These are phyloP conservation scores for Fistulifera solaris DNA, from an alignment of 108 stramenopile species.

Conservation along the genomic window DNA sequence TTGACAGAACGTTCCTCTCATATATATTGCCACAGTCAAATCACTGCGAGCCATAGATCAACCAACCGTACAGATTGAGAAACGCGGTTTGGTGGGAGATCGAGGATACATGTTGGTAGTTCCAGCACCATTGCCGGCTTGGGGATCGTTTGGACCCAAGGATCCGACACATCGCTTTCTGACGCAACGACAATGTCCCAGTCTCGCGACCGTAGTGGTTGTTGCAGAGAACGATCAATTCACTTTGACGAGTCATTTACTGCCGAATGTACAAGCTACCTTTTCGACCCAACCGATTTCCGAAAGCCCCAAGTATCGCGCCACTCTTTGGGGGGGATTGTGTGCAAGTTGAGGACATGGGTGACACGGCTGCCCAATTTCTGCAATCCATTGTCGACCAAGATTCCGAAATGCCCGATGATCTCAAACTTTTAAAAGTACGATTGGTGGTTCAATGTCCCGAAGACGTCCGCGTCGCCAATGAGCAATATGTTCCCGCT, in stretches of 20 bases:
- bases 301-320: conserved; percentile 19
- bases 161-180: conserved; percentile 62
- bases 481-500: conserved; percentile 39
- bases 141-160: conserved; percentile 24
- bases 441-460: conserved; percentile 38
- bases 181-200: conserved; percentile 67
- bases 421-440: conserved; percentile 22
- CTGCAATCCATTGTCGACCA: conserved; percentile 40
- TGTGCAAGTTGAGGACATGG: conserved; percentile 58
- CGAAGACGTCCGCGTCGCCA: conserved; percentile 15
- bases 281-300: conserved; percentile 1
- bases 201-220: conserved; percentile 46
- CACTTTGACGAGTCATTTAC: background rate
- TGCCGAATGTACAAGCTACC: background rate
- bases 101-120: conserved; percentile 68
- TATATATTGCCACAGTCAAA: conserved; percentile 32
- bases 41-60: conserved; percentile 55
- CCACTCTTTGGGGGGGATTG: conserved; percentile 61
- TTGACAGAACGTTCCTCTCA: too few relatives aligned
- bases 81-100: conserved; percentile 46
- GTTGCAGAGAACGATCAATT: conserved; percentile 5
- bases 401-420: conserved; percentile 9
- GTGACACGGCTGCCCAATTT: conserved; percentile 64
- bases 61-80: conserved; percentile 27
- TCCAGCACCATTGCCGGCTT: conserved; percentile 31